Conservation (phyloP, 1,284 basidiomycete species). For the Trametes pubescens region DNA sequence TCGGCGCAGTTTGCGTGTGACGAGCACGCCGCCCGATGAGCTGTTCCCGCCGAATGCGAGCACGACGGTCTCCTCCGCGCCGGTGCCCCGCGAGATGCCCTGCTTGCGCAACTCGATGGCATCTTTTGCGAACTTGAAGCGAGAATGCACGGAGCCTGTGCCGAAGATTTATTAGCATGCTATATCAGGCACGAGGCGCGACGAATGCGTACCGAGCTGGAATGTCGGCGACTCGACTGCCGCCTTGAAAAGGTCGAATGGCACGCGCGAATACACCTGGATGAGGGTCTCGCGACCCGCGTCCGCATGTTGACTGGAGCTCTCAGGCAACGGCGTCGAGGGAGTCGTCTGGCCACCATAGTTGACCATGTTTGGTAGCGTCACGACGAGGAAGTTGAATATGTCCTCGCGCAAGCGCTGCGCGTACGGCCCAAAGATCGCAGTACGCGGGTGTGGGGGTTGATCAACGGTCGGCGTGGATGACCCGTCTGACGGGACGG, state of each 20-base stretch:
- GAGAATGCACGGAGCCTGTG: conserved; percentile 80
- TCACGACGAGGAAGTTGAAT: conserved; percentile 78
- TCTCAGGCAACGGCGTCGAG: conserved; percentile 46
- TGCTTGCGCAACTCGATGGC: conserved; percentile 83
- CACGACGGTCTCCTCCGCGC: conserved; percentile 85
- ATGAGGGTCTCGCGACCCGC: conserved; percentile 71
- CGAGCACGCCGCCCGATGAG: conserved; percentile 80
- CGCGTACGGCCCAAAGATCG: conserved; percentile 77
- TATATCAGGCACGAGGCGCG: background rate
- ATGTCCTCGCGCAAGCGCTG: conserved; percentile 74
- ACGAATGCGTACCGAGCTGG: conserved; percentile 66
- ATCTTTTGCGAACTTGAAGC: conserved; percentile 91
- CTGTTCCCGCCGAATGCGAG: conserved; percentile 80
- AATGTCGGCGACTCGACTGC: conserved; percentile 80
- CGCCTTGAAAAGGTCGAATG: conserved; percentile 84
- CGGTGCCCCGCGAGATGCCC: conserved; percentile 65
- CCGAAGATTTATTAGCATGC: conserved; percentile 6
- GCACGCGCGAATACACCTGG: conserved; percentile 76
- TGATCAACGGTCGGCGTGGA: conserved; percentile 53
- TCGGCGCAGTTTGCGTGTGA: conserved; percentile 86
- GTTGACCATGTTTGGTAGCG: conserved; percentile 68
- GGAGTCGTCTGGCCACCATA: conserved; percentile 42
- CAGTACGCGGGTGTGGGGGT: conserved; percentile 51
- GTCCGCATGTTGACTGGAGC: conserved; percentile 45
- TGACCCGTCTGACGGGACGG: conserved; percentile 58